Evolutionary conservation across 805 yeast genomes (phyloP).

Genomic region (Yarrowia sp.): DNA sequence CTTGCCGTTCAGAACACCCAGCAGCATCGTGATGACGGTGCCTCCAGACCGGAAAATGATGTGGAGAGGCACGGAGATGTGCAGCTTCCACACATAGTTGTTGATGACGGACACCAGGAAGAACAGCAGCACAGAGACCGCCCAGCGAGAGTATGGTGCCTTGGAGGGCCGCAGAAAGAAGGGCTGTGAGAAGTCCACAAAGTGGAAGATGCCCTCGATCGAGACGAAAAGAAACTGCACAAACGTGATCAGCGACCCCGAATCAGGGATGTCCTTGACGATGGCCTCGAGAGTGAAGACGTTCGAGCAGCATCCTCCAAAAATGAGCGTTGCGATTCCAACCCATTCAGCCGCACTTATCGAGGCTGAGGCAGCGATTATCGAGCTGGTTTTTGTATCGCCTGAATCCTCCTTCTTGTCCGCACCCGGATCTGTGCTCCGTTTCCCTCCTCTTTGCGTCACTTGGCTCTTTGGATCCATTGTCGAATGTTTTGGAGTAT

Average conservation of each 20-base stretch:
- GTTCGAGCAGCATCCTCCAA: conserved; percentile 75
- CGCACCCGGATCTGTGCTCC: neutral
- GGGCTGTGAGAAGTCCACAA: conserved; percentile 39
- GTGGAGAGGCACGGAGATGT: conserved; percentile 64
- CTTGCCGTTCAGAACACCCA: conserved; percentile 53
- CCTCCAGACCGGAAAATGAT: conserved; percentile 65
- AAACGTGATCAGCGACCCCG: conserved; percentile 58
- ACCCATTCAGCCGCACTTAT: conserved; percentile 29
- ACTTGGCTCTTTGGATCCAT: neutral
- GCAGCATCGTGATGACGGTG: conserved; percentile 56
- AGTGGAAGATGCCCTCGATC: conserved; percentile 43
- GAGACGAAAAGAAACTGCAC: conserved; percentile 55
- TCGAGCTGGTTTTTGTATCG: neutral
- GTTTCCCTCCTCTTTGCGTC: neutral
- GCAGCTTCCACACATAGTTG: conserved; percentile 56
- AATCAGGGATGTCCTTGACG: conserved; percentile 40
- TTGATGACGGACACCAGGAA: conserved; percentile 53
- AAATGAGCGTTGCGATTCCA: conserved; percentile 43
- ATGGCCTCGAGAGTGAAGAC: conserved; percentile 61
- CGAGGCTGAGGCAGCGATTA: neutral
- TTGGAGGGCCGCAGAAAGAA: conserved; percentile 39
- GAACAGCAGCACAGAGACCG: conserved; percentile 50
- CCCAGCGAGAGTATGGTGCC: conserved; percentile 42
- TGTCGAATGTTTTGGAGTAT: neutral
- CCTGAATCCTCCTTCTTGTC: neutral